Conservation (phyloP, 2,329 filamentous ascomycete genomes). For the Mycocentrospora acerina region DNA sequence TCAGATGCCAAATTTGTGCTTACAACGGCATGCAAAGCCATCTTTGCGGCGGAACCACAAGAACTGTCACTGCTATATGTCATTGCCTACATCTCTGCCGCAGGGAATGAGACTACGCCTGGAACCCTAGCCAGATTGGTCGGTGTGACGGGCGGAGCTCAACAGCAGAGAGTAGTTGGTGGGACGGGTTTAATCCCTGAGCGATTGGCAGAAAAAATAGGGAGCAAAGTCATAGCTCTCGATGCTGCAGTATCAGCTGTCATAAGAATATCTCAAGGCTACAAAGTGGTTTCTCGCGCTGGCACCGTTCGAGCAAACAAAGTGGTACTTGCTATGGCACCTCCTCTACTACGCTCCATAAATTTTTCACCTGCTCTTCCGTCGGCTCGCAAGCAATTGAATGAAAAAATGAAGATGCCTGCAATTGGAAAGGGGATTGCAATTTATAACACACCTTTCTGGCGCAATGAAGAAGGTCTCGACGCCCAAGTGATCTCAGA, state of each 20-base stretch:
- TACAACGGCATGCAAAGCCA: constrained; percentile 10
- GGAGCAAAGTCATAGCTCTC: constrained; percentile 15
- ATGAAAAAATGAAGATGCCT: constrained; percentile 44
- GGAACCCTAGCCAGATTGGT: constrained; percentile 16
- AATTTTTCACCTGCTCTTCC: constrained; percentile 52
- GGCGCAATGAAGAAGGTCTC: constrained; percentile 45
- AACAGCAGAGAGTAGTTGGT: constrained; percentile 21
- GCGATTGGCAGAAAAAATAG: constrained; percentile 15
- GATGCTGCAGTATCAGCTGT: constrained; percentile 18
- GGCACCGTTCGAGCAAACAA: constrained; percentile 43
- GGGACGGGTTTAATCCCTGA: constrained; percentile 23
- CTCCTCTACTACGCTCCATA: constrained; percentile 50
- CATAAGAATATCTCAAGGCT: constrained; percentile 11
- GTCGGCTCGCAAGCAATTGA: constrained; percentile 40
- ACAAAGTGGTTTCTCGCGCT: constrained; percentile 14
- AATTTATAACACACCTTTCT: constrained; percentile 50
- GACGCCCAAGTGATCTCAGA: constrained; percentile 43
- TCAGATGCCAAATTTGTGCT: constrained; percentile 14
- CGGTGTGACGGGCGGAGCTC: constrained; percentile 12
- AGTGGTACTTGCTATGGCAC: constrained; percentile 54
- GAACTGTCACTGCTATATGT: constrained; percentile 20
- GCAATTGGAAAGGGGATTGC: constrained; percentile 57
- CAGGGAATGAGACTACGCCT: constrained; percentile 17
- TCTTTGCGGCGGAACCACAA: constrained; percentile 14
- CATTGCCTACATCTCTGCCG: constrained; percentile 20